phyloP scores from a whole-genome alignment of 1,284 basidiomycete genomes.

The Tetrapyrgos nigripes region DNA sequence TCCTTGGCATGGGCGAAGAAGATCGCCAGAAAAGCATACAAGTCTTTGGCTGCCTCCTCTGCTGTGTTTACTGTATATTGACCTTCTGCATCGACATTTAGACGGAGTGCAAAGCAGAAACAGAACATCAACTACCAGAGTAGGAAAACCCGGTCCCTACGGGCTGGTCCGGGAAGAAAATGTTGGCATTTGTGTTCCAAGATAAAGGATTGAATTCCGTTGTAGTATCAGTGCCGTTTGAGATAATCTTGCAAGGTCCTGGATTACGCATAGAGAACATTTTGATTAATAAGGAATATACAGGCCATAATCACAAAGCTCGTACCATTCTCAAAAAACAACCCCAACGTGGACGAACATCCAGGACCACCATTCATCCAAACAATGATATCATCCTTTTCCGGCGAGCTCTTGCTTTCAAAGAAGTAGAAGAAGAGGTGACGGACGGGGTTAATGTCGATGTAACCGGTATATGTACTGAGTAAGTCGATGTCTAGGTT shows the following conservation, averaged over 20 bases:
- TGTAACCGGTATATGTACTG: constrained; percentile 54
- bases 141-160: constrained; percentile 77
- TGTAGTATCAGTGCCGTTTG: constrained; percentile 47
- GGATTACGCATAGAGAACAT: neutral
- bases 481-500: neutral
- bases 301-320: neutral
- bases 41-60: constrained; percentile 72
- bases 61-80: constrained; percentile 47
- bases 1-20: constrained; percentile 77
- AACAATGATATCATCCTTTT: constrained; percentile 18
- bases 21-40: constrained; percentile 71
- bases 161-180: constrained; percentile 77
- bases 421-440: constrained; percentile 91
- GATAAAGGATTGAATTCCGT: constrained; percentile 57
- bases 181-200: constrained; percentile 74
- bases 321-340: constrained; percentile 73
- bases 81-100: constrained; percentile 33
- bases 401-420: constrained; percentile 63
- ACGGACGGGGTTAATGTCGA: constrained; percentile 71
- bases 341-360: constrained; percentile 59
- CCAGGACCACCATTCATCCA: constrained; percentile 44
- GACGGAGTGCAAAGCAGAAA: neutral
- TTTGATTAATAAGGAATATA: neutral
- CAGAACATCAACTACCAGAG: constrained; percentile 49
- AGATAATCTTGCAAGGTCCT: constrained; percentile 57